These are phyloP conservation scores for Linum lewisii DNA, from an alignment of 345 rosid genomes.

Conservation along the genomic window DNA sequence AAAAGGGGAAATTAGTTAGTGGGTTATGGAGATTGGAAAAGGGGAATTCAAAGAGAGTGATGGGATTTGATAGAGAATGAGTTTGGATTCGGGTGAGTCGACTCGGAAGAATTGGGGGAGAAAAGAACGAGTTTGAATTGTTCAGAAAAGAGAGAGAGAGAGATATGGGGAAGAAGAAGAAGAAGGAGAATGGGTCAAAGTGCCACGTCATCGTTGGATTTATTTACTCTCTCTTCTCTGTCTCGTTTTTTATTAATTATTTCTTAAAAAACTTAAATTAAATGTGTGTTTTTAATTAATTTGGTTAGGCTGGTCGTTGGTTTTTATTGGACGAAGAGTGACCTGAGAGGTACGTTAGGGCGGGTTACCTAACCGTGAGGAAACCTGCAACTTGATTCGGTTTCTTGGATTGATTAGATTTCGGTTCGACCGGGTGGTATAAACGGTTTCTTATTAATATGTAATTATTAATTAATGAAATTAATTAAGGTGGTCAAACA, in stretches of 20 bases:
- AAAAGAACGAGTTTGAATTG: background rate
- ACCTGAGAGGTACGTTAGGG: too few relatives aligned
- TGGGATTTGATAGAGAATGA: conserved; percentile 18
- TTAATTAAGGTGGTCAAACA: too few relatives aligned
- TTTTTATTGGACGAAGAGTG: too few relatives aligned
- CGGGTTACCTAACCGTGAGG: too few relatives aligned
- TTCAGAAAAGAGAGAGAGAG: background rate
- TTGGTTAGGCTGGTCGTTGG: too few relatives aligned
- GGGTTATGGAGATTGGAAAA: conserved; percentile 7
- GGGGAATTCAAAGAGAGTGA: conserved; percentile 50
- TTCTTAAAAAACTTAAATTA: too few relatives aligned
- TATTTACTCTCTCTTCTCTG: background rate
- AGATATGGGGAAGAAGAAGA: background rate
- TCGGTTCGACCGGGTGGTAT: too few relatives aligned
- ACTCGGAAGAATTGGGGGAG: conserved; percentile 8
- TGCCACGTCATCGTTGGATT: conserved; percentile 23
- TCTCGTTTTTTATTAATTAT: background rate
- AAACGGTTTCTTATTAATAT: too few relatives aligned
- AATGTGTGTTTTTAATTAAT: too few relatives aligned
- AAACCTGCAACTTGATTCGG: too few relatives aligned
- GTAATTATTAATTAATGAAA: too few relatives aligned
- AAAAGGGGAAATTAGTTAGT: background rate
- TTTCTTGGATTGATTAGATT: too few relatives aligned
- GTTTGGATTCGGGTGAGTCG: conserved; percentile 6
- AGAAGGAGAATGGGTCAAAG: conserved; percentile 24